A percentile compares a stretch with the other conserved stretches of the same genome.
Conservation (phyloP, 2,329 filamentous ascomycete genomes). For the Ascochyta fabae region DNA sequence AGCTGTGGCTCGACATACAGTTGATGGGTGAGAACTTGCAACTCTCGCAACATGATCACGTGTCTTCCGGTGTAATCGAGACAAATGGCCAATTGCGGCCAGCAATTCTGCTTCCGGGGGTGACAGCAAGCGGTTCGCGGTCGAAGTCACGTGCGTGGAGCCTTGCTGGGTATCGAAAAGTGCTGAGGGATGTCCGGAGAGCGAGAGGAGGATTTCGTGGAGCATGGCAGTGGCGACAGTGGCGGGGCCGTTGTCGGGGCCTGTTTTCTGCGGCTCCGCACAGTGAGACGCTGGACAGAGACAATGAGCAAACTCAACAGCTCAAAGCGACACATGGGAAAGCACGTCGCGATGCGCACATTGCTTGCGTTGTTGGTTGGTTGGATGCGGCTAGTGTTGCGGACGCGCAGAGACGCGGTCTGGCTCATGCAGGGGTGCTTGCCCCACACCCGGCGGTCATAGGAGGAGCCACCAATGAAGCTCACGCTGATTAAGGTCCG, state of each 20-base stretch:
- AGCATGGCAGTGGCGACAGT: constrained; percentile 69
- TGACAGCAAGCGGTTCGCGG: constrained; percentile 62
- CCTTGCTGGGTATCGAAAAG: constrained; percentile 68
- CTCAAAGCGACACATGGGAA: constrained; percentile 47
- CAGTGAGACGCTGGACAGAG: constrained; percentile 34
- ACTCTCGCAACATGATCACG: constrained; percentile 71
- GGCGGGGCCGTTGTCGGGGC: constrained; percentile 16
- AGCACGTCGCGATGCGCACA: constrained; percentile 25
- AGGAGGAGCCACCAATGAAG: constrained; percentile 11
- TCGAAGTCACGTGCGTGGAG: constrained; percentile 46
- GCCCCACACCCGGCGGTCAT: constrained; percentile 4
- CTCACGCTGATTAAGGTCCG: constrained; percentile 3
- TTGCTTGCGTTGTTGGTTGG: constrained; percentile 21
- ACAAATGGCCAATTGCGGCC: constrained; percentile 76
- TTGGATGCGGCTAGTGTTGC: constrained; percentile 18
- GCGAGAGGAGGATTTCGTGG: constrained; percentile 95
- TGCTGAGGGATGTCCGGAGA: constrained; percentile 91
- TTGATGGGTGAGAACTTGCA: constrained; percentile 74
- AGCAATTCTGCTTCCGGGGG: constrained; percentile 85
- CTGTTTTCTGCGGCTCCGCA: constrained; percentile 19
- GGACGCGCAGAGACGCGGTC: constrained; percentile 13
- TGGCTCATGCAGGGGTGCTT: constrained; percentile 1
- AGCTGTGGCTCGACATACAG: constrained; percentile 86
- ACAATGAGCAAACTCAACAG: constrained; percentile 43
- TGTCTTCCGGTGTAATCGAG: constrained; percentile 76